Conservation (phyloP, 352 stramenopile species). For the Globisporangium paddicum region DNA sequence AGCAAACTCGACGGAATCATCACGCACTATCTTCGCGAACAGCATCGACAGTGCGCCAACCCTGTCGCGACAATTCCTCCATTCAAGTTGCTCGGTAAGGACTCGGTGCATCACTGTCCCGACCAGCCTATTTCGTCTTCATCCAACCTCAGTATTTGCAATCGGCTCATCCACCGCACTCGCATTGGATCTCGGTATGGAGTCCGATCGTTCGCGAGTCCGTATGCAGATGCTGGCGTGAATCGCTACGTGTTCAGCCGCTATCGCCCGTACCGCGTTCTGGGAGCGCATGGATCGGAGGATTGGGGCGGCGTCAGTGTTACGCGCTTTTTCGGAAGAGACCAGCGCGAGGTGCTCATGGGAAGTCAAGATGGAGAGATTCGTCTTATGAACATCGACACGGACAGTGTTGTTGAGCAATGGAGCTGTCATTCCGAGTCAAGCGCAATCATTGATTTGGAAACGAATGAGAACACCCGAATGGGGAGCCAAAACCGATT, state of each 20-base stretch:
- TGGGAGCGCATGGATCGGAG: slow-evolving; percentile 45
- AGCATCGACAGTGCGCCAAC: slow-evolving; percentile 85
- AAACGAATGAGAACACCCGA: slow-evolving; percentile 62
- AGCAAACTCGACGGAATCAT: slow-evolving; percentile 83
- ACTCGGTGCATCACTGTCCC: slow-evolving; percentile 65
- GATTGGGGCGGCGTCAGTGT: slow-evolving; percentile 59
- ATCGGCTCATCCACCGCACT: slow-evolving; percentile 45
- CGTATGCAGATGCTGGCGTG: slow-evolving; percentile 60
- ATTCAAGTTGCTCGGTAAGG: slow-evolving; percentile 68
- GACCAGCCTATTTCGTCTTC: slow-evolving; percentile 42
- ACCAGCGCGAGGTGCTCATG: slow-evolving; percentile 66
- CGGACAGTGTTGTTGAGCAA: slow-evolving; percentile 60
- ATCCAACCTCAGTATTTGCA: slow-evolving; percentile 62
- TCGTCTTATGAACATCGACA: slow-evolving; percentile 50
- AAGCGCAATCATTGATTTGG: slow-evolving; percentile 59
- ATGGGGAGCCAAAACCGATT: slow-evolving; percentile 47
- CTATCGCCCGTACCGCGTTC: slow-evolving; percentile 60
- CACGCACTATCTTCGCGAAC: slow-evolving; percentile 81
- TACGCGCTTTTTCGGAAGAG: slow-evolving; percentile 55
- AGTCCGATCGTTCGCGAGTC: slow-evolving; percentile 34
- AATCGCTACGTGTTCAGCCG: slow-evolving; percentile 78
- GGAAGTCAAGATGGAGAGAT: slow-evolving; percentile 74
- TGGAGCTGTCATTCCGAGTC: slow-evolving; percentile 73
- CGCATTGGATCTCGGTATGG: slow-evolving; percentile 44
- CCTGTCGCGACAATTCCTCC: slow-evolving; percentile 83